Base-by-base conservation (phyloP, 1,139 yeast species). In the Zygosaccharomyces sapae region DNA sequence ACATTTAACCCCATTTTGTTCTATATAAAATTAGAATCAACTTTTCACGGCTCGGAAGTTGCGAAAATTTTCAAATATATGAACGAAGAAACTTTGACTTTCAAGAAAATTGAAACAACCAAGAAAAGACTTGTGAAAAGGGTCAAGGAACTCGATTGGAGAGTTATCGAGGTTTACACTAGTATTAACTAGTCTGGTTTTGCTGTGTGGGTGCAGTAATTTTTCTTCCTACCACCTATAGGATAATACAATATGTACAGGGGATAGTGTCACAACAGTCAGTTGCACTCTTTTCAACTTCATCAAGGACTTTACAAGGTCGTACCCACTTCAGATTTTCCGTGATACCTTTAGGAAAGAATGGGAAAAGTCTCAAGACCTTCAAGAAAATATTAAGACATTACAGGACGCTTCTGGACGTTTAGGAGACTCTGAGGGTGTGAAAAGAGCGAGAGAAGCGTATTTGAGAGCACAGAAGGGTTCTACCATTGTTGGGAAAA, bases 321-420 rank as follows among this genome's bases (percentile, higher is more conserved):
- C 84, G 85, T 63, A 81, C 95, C 98, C 99, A 16, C 71, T 89
- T 66, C 89, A 88, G 66, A 96, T 94, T 47, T 94, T 94, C 67
- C 80, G 88, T 54, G 95, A 92, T 53, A 92, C 98, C 1, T 94
- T 94, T 73, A 83, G 77, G 65, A 75, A 76, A 50, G 99, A 94
- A 70, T 92, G 96, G 80, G 81, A 86, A 66, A 90, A 92, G 68
- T 84, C 92, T 44, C 78, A 78, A 59, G 98, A 94, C 65, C 76
- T 94, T 51, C 95, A 92, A 64, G 89, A 87, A 51, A 88, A 89
- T 61, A 88, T 94, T 63, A 92, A 92, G 69, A 96, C 96, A 10
- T 76, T 94, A 50, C 96, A 89, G 66, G 97, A 92, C 69, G 97
- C 95, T 58, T 88, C 97, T 2, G 98, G 97, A 33, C 81, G 90